Evolutionary conservation across 2,329 filamentous ascomycete species (phyloP), one percentile per base, ranked within the genome.

Genomic region (Aspergillus intermedius): DNA sequence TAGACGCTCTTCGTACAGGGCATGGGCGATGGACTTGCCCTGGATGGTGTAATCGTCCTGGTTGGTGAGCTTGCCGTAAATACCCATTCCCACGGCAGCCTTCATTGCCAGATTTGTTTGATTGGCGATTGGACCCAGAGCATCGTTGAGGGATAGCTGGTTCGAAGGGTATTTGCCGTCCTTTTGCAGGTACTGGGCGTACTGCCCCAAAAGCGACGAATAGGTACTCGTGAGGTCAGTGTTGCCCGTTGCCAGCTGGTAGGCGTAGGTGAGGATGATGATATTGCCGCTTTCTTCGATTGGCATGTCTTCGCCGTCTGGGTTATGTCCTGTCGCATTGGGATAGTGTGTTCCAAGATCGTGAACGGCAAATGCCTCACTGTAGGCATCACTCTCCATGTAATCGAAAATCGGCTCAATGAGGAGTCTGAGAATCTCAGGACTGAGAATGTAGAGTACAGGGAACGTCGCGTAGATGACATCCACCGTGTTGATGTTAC

Each of bases 61-160:
- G 8, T 58, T 57, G 5, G 62, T 61, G 25, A 59, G 40, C 9
- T 52, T 45, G 12, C 57, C 56, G 23, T 58, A 59, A 5, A 67
- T 64, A 4, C 63, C 63, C 2, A 75, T 57, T 2, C 61, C 72
- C 8, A 74, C 62, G 15, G 69, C 69, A 4, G 69, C 63, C 54
- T 74, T 73, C 54, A 74, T 62, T 8, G 65, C 70, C 4, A 75
- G 61, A 42, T 67, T 68, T 15, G 71, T 74, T 53, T 72, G 66
- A 49, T 74, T 73, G 15, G 63, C 61, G 3, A 66, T 49, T 12
- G 50, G 48, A 12, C 67, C 66, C 2, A 66, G 58, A n/a, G 63
- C 65, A 43, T 74, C 71, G 48, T 71, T 68, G 2, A 68, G 67
- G 1, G 65, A 66, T 13, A 68, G 56, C 49, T 73, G 69, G 3